These are phyloP conservation scores for Penicillium simplicissimum DNA, from an alignment of 495 filamentous ascomycete species.

Conservation along the genomic window DNA sequence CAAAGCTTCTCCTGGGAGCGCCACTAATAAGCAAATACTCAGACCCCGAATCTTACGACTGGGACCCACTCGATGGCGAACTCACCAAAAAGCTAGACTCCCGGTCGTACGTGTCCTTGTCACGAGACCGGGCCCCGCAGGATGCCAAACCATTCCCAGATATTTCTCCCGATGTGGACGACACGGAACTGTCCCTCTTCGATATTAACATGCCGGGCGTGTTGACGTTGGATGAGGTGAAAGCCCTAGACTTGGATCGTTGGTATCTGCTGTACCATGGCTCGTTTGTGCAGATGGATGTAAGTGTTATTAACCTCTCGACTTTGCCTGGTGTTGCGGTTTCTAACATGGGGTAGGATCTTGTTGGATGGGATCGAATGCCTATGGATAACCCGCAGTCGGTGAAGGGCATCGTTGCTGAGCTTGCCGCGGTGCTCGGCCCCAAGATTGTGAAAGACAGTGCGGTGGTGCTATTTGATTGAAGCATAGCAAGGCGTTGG, in stretches of 20 bases:
- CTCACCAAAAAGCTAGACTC: constrained; percentile 62
- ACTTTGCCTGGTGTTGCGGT: constrained; percentile 20
- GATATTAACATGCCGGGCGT: constrained; percentile 74
- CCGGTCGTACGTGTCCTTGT: constrained; percentile 68
- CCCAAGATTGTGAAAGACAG: constrained; percentile 60
- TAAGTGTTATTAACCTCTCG: constrained; percentile 20
- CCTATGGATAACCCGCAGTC: constrained; percentile 50
- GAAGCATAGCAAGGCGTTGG: background rate
- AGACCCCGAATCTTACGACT: constrained; percentile 74
- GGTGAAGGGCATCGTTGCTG: constrained; percentile 68
- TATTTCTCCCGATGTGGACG: constrained; percentile 37
- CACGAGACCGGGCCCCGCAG: constrained; percentile 42
- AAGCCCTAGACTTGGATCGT: constrained; percentile 60
- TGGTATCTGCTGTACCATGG: constrained; percentile 50
- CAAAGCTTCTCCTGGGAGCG: background rate
- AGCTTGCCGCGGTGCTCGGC: constrained; percentile 77
- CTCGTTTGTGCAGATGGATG: constrained; percentile 47
- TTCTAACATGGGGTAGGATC: constrained; percentile 44
- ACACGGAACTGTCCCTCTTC: constrained; percentile 61
- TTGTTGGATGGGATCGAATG: constrained; percentile 67
- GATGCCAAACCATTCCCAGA: constrained; percentile 20
- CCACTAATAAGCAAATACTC: background rate
- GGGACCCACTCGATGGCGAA: constrained; percentile 73
- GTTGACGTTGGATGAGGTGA: constrained; percentile 63
- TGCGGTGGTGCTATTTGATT: constrained; percentile 47